phyloP scores from a whole-genome alignment of 75 land plant genomes.

The Cryptomeria japonica region DNA sequence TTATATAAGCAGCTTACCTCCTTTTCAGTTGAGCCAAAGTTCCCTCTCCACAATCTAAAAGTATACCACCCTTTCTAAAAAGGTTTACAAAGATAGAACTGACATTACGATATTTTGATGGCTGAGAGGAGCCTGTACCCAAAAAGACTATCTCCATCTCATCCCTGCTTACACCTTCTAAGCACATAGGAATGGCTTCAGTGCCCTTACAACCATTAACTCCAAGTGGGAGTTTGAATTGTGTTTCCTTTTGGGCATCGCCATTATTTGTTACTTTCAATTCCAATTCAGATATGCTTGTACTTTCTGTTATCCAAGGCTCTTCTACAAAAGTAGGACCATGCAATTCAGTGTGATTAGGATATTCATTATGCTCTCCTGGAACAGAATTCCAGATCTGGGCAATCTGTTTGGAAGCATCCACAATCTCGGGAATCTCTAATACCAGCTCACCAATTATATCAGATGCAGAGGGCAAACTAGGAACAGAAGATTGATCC shows the following conservation, averaged over 20 bases:
- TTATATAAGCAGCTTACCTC: conserved; percentile 55
- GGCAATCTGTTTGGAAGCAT: conserved; percentile 51
- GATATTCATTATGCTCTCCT: background rate
- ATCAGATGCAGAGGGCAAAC: conserved; percentile 18
- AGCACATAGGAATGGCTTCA: conserved; percentile 47
- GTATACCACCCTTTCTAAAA: conserved; percentile 80
- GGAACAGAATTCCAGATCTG: conserved; percentile 42
- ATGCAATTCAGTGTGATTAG: conserved; percentile 9
- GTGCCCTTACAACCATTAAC: background rate
- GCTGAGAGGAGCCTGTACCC: conserved; percentile 98
- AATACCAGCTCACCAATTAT: conserved; percentile 49
- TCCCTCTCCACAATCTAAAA: conserved; percentile 98
- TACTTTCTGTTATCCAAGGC: conserved; percentile 39
- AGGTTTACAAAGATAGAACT: conserved; percentile 90
- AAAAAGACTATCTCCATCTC: conserved; percentile 94
- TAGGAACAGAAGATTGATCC: conserved; percentile 71
- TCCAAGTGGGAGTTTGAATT: conserved; percentile 14
- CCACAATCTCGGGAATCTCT: conserved; percentile 76
- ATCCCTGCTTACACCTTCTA: conserved; percentile 73
- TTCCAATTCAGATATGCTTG: background rate
- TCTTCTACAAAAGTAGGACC: conserved; percentile 33
- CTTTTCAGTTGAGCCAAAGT: conserved; percentile 91
- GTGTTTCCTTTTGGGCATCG: background rate
- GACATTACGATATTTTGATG: conserved; percentile 97
- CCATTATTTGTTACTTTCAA: background rate